These are phyloP conservation scores for Epichloe baconii DNA, from an alignment of 2,329 filamentous ascomycete species.

Conservation along the genomic window DNA sequence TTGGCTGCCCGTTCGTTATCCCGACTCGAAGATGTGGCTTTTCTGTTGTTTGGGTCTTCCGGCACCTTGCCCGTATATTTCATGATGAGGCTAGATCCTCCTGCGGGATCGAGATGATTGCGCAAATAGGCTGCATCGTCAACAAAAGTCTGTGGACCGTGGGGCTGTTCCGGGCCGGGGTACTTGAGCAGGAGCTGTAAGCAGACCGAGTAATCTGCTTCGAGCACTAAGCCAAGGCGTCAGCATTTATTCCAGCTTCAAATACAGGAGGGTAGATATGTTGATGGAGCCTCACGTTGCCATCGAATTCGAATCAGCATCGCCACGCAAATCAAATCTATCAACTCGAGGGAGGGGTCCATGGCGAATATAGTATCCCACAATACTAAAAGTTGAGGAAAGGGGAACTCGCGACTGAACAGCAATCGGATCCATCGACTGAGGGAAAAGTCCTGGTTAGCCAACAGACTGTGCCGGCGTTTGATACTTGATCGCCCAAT, in stretches of 20 bases:
- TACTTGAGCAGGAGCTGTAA: slow-evolving; percentile 77
- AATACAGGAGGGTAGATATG: not conserved
- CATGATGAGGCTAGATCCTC: slow-evolving; percentile 51
- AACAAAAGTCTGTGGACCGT: slow-evolving; percentile 67
- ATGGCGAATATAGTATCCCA: slow-evolving; percentile 91
- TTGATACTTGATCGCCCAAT: not conserved
- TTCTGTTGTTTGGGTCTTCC: not conserved
- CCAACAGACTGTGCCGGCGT: not conserved
- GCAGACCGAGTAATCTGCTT: slow-evolving; percentile 77
- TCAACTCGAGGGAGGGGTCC: slow-evolving; percentile 64
- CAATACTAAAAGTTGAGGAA: slow-evolving; percentile 67
- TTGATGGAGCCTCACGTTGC: slow-evolving; percentile 48
- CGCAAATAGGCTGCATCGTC: slow-evolving; percentile 70
- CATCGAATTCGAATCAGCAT: slow-evolving; percentile 90
- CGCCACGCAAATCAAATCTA: slow-evolving; percentile 83
- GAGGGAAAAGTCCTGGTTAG: not conserved
- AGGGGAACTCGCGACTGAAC: slow-evolving; percentile 86
- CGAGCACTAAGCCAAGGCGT: slow-evolving; percentile 46
- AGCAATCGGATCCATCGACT: slow-evolving; percentile 89
- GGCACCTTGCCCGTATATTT: slow-evolving; percentile 55
- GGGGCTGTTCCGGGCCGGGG: slow-evolving; percentile 47
- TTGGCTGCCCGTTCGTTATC: slow-evolving; percentile 22
- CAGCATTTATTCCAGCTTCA: slow-evolving; percentile 8
- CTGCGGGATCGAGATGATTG: slow-evolving; percentile 47
- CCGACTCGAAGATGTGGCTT: slow-evolving; percentile 15